Conservation (phyloP, 345 rosid species). For the Lumnitzera racemosa region DNA sequence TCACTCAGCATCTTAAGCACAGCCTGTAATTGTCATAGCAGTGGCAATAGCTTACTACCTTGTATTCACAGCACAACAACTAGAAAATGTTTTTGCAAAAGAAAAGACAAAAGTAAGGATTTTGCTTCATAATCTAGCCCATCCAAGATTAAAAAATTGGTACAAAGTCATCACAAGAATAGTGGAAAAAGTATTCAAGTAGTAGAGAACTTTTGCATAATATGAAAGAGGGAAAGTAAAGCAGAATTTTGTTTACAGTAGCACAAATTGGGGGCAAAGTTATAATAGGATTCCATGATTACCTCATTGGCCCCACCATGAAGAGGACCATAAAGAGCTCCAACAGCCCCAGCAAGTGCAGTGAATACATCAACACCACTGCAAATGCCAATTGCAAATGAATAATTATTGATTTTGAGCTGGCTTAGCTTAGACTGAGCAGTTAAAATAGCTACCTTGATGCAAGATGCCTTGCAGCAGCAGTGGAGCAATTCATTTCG, state of each 20-base stretch:
- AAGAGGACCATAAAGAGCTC: conserved; percentile 96
- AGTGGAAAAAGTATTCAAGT: too few relatives aligned
- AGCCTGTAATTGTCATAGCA: conserved; percentile 43
- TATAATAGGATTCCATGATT: conserved; percentile 2
- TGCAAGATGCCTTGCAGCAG: conserved; percentile 98
- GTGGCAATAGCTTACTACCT: background rate
- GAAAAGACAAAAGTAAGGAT: background rate
- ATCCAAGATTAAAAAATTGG: background rate
- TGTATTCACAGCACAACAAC: background rate
- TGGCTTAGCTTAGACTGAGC: background rate
- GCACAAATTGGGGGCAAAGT: too few relatives aligned
- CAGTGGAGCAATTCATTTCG: conserved; percentile 94
- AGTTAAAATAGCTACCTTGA: conserved; percentile 50
- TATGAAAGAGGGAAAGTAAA: too few relatives aligned
- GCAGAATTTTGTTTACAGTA: too few relatives aligned
- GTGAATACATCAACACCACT: conserved; percentile 95
- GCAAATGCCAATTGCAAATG: conserved; percentile 13
- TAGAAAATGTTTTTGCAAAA: background rate
- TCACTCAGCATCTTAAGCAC: conserved; percentile 95
- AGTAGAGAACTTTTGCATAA: too few relatives aligned
- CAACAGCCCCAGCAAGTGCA: conserved; percentile 93
- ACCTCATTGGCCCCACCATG: conserved; percentile 99
- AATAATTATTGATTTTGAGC: background rate
- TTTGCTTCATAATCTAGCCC: too few relatives aligned
- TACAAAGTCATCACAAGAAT: too few relatives aligned